These are phyloP conservation scores for Allium sativum DNA, from an alignment of 106 monocot species.

Conservation along the genomic window DNA sequence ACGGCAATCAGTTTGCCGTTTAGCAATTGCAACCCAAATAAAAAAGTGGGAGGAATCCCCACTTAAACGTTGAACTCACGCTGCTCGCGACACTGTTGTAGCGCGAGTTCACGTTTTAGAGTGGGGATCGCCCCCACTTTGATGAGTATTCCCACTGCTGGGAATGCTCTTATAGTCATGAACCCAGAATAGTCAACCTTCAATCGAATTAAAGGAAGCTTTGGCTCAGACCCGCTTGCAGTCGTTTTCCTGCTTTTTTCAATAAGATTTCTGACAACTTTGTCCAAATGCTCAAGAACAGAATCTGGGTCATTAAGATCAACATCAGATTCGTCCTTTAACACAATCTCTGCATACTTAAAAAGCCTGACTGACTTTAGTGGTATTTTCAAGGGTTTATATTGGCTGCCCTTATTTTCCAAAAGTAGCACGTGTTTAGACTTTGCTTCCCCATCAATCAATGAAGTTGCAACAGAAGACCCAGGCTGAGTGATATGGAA, in stretches of 20 bases:
- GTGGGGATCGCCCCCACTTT: no score
- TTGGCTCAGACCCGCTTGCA: conserved; percentile 49
- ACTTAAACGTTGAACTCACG: no score
- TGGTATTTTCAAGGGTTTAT: conserved; percentile 91
- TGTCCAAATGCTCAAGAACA: conserved; percentile 91
- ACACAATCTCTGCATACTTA: conserved; percentile 92
- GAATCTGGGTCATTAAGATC: conserved; percentile 90
- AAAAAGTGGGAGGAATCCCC: no score
- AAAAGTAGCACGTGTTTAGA: conserved; percentile 88
- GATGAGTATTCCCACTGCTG: no score
- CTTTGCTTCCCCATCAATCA: conserved; percentile 98
- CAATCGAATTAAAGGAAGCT: conserved; percentile 87
- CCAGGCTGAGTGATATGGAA: conserved; percentile 98
- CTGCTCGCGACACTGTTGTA: no score
- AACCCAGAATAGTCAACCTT: conserved; percentile 99
- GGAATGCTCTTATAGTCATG: conserved; percentile 97
- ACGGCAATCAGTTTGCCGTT: no score
- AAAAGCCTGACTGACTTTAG: conserved; percentile 93
- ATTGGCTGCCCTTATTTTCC: conserved; percentile 97
- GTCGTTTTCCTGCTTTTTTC: conserved; percentile 55
- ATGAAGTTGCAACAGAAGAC: conserved; percentile 97
- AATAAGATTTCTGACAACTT: conserved; percentile 75
- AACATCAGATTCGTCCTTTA: conserved; percentile 88
- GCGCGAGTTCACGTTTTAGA: no score
- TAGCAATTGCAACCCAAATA: no score